Conservation (phyloP, 2,329 filamentous ascomycete genomes). For the Colletotrichum tofieldiae region DNA sequence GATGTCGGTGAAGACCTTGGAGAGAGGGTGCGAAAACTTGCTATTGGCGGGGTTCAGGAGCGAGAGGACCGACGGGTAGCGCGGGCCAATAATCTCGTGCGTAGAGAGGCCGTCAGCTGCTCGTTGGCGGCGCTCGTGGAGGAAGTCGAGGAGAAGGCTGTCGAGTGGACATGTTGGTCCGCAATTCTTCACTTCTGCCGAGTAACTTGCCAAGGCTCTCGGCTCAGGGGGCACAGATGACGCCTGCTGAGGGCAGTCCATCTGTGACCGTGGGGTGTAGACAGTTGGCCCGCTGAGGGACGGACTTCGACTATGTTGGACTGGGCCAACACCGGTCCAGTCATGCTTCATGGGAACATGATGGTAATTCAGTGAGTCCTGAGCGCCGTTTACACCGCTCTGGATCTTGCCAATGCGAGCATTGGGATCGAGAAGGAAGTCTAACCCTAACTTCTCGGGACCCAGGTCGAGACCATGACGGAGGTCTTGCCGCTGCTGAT, state of each 20-base stretch:
- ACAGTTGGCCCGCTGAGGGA: constrained; percentile 53
- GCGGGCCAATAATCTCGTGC: constrained; percentile 80
- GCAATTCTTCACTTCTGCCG: constrained; percentile 71
- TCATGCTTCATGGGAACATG: constrained; percentile 68
- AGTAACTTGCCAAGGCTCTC: constrained; percentile 9
- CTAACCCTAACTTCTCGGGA: constrained; percentile 79
- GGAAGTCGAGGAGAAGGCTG: constrained; percentile 83
- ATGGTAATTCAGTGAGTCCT: constrained; percentile 61
- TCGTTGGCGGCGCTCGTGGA: constrained; percentile 77
- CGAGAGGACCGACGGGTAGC: constrained; percentile 85
- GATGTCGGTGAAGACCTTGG: constrained; percentile 89
- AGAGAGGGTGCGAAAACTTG: constrained; percentile 80
- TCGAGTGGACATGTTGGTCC: constrained; percentile 84
- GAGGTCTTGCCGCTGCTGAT: constrained; percentile 65
- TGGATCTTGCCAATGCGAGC: constrained; percentile 69
- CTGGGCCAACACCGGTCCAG: constrained; percentile 59
- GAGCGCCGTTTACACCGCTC: constrained; percentile 64
- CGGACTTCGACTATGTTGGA: constrained; percentile 77
- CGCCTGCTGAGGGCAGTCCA: constrained; percentile 18
- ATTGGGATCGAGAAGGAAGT: constrained; percentile 78
- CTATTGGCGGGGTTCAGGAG: constrained; percentile 80
- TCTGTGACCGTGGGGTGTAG: constrained; percentile 29
- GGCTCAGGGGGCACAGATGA: constrained; percentile 18
- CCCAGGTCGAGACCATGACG: constrained; percentile 73
- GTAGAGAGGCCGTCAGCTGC: constrained; percentile 76